phyloP scores from a whole-genome alignment of 345 rosid genomes.

The Geranium rotundifolium region DNA sequence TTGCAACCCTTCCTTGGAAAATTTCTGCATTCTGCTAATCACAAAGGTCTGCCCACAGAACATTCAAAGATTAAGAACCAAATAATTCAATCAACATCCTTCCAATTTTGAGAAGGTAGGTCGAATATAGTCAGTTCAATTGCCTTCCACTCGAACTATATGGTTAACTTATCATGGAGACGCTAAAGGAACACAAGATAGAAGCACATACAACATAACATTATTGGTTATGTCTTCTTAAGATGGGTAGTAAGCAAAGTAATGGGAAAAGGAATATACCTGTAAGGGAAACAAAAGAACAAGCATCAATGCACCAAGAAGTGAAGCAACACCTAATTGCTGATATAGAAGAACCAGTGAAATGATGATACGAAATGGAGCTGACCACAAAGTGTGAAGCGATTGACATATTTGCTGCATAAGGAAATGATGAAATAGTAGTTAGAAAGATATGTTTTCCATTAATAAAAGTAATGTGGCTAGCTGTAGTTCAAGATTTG shows the following conservation, averaged over 20 bases:
- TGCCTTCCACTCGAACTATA: too few relatives aligned
- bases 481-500: too few relatives aligned
- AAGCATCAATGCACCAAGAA: constrained; percentile 80
- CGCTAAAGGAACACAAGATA: neutral
- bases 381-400: constrained; percentile 97
- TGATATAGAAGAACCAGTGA: constrained; percentile 81
- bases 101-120: neutral
- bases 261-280: constrained; percentile 24
- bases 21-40: constrained; percentile 83
- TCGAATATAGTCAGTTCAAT: too few relatives aligned
- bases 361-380: constrained; percentile 81
- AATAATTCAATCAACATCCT: too few relatives aligned
- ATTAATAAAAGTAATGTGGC: too few relatives aligned
- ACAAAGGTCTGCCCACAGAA: constrained; percentile 54
- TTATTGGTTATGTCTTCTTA: neutral
- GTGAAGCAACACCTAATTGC: constrained; percentile 83
- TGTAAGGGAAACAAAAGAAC: constrained; percentile 86
- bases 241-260: neutral
- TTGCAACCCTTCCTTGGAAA: constrained; percentile 88
- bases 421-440: constrained; percentile 5
- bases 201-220: neutral
- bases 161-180: neutral
- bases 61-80: constrained; percentile 1
- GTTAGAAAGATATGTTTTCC: too few relatives aligned
- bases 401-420: constrained; percentile 89